A percentile compares a stretch with the other conserved stretches of the same genome.
Evolutionary conservation across 2,329 filamentous ascomycete genomes (phyloP).

Genomic region (Stagonosporopsis vannaccii): DNA sequence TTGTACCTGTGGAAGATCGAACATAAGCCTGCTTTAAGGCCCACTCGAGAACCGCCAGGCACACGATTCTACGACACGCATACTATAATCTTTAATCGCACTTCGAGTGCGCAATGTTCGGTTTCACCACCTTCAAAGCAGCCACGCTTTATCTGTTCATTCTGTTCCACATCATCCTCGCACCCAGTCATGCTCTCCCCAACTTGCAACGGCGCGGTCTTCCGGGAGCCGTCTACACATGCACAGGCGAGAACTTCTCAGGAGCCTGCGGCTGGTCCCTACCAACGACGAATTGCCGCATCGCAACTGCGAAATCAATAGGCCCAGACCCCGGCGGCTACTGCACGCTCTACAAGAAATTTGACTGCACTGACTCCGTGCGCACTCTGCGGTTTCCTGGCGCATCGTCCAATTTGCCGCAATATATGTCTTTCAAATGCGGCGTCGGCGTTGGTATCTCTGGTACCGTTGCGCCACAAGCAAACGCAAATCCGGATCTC

Average conservation of each 20-base stretch:
- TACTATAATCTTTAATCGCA: slow-evolving; percentile 14
- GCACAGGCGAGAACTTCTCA: slow-evolving; percentile 35
- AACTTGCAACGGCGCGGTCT: slow-evolving; percentile 40
- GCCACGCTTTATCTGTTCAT: slow-evolving; percentile 11
- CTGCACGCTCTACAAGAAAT: slow-evolving; percentile 36
- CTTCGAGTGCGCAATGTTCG: slow-evolving; percentile 4
- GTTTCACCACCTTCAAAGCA: slow-evolving; percentile 6
- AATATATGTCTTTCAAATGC: slow-evolving; percentile 38
- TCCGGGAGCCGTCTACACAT: slow-evolving; percentile 46
- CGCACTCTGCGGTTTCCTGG: slow-evolving; percentile 38
- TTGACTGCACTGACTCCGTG: slow-evolving; percentile 33
- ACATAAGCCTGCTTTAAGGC: background rate
- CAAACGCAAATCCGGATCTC: background rate
- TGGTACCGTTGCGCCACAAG: slow-evolving; percentile 15
- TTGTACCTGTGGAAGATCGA: background rate
- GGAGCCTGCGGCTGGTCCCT: slow-evolving; percentile 41
- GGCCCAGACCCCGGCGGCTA: slow-evolving; percentile 42
- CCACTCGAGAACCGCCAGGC: background rate
- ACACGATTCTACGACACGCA: slow-evolving; percentile 12
- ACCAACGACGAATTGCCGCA: slow-evolving; percentile 33
- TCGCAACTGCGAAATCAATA: slow-evolving; percentile 36
- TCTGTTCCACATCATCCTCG: slow-evolving; percentile 20
- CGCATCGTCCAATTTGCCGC: slow-evolving; percentile 23
- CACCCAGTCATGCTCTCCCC: slow-evolving; percentile 20
- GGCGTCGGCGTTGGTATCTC: slow-evolving; percentile 15